These are phyloP conservation scores for Claviceps pusilla DNA, from an alignment of 2,329 filamentous ascomycete species.

Conservation along the genomic window DNA sequence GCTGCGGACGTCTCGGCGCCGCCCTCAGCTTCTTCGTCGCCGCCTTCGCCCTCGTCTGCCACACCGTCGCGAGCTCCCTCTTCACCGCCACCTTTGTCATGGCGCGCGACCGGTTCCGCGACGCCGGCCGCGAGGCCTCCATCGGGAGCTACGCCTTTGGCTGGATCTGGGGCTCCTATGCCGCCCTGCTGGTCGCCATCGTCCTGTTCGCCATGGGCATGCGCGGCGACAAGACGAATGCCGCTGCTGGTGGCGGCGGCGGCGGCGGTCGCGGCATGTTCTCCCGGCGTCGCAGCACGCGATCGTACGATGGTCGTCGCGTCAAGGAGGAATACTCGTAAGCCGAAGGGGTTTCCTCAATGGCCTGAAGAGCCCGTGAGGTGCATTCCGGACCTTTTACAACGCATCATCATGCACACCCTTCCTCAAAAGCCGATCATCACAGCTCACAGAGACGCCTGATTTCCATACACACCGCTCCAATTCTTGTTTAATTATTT, in stretches of 20 bases:
- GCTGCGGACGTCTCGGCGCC: conserved; percentile 55
- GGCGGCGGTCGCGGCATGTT: conserved; percentile 10
- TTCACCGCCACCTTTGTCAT: conserved; percentile 64
- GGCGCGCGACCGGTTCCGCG: conserved; percentile 51
- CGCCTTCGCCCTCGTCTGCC: conserved; percentile 51
- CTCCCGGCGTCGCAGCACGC: conserved; percentile 19
- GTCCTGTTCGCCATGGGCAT: conserved; percentile 53
- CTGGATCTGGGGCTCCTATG: conserved; percentile 62
- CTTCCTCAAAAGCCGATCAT: too few species aligned
- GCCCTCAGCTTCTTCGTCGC: conserved; percentile 47
- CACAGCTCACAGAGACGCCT: too few species aligned
- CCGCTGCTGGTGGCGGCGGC: conserved; percentile 13
- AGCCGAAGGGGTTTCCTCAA: conserved; percentile 3
- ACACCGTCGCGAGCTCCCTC: conserved; percentile 48
- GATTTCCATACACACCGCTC: too few species aligned
- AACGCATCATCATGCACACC: too few species aligned
- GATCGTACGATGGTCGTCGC: conserved; percentile 33
- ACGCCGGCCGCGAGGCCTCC: conserved; percentile 37
- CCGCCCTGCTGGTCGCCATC: conserved; percentile 48
- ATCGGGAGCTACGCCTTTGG: conserved; percentile 57
- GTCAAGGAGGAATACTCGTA: conserved; percentile 59
- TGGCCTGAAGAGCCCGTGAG: too few species aligned
- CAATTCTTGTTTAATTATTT: too few species aligned
- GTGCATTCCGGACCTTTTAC: too few species aligned
- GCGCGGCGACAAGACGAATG: conserved; percentile 26